phyloP scores from a whole-genome alignment of 331 rosid species.

The Saraca asoca region DNA sequence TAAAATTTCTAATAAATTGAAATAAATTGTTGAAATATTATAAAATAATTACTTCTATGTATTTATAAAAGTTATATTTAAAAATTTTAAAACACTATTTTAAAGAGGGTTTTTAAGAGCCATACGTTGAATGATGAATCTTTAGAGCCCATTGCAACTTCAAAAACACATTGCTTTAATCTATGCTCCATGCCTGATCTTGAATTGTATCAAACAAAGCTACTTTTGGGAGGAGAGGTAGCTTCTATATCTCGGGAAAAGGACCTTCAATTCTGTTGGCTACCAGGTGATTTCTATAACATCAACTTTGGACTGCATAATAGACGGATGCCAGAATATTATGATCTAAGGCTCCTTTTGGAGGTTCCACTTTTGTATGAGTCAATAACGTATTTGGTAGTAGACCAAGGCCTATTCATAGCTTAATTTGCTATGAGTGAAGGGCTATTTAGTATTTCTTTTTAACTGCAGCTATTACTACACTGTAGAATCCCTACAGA shows the following conservation, averaged over 20 bases:
- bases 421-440: too few relatives aligned
- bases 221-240: slow-evolving; percentile 50
- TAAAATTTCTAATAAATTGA: too few relatives aligned
- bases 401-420: slow-evolving; percentile 79
- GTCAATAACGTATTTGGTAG: slow-evolving; percentile 56
- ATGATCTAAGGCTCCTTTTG: slow-evolving; percentile 55
- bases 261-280: slow-evolving; percentile 57
- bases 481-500: slow-evolving; percentile 40
- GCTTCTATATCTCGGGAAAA: slow-evolving; percentile 56
- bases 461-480: slow-evolving; percentile 36
- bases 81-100: too few relatives aligned
- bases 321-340: slow-evolving; percentile 54
- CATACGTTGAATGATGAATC: slow-evolving; percentile 44
- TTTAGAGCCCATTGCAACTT: slow-evolving; percentile 49
- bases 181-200: slow-evolving; percentile 51
- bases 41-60: too few relatives aligned
- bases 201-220: slow-evolving; percentile 52
- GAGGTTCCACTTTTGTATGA: slow-evolving; percentile 73
- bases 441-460: neutral
- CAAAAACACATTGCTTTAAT: slow-evolving; percentile 54
- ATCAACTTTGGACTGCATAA: slow-evolving; percentile 56
- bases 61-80: too few relatives aligned
- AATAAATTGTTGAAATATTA: too few relatives aligned
- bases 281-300: slow-evolving; percentile 52
- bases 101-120: too few relatives aligned